These are phyloP conservation scores for Lactarius hengduanensis DNA, from an alignment of 768 basidiomycete genomes.

Conservation along the genomic window DNA sequence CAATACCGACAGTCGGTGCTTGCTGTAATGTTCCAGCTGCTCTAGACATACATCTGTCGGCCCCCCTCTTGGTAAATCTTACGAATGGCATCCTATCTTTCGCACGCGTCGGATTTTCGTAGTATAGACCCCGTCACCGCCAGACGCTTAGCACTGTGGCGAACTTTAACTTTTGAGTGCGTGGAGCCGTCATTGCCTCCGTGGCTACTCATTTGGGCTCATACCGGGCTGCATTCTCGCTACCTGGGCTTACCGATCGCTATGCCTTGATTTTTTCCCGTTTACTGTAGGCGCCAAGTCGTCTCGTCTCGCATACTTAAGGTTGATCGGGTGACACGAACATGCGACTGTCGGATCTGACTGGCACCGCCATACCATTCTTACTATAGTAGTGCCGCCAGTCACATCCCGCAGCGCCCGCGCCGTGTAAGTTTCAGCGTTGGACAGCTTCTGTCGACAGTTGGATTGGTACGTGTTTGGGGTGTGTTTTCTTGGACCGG, in stretches of 20 bases:
- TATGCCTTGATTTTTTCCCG: not conserved
- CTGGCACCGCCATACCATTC: not conserved
- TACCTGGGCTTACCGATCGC: not conserved
- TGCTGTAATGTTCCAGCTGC: not conserved
- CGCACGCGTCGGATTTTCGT: not conserved
- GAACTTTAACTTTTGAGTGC: not conserved
- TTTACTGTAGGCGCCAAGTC: not conserved
- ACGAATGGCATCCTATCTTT: not conserved
- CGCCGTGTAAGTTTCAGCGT: not conserved
- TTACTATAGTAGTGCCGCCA: not conserved
- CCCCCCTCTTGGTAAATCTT: not conserved
- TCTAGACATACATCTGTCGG: not conserved
- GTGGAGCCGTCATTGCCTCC: not conserved
- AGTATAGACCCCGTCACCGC: not conserved
- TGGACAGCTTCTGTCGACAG: not conserved
- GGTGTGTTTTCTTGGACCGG: not conserved
- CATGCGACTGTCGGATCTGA: not conserved
- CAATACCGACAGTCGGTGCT: not conserved
- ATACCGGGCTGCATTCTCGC: not conserved
- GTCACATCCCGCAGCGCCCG: slow-evolving; percentile 1
- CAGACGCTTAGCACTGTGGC: not conserved
- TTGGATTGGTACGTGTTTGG: slow-evolving; percentile 1
- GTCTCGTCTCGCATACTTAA: not conserved
- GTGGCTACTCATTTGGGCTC: not conserved
- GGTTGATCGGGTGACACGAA: not conserved